phyloP scores from a whole-genome alignment of 2,329 filamentous ascomycete genomes.

The Paecilomyces variotii region DNA sequence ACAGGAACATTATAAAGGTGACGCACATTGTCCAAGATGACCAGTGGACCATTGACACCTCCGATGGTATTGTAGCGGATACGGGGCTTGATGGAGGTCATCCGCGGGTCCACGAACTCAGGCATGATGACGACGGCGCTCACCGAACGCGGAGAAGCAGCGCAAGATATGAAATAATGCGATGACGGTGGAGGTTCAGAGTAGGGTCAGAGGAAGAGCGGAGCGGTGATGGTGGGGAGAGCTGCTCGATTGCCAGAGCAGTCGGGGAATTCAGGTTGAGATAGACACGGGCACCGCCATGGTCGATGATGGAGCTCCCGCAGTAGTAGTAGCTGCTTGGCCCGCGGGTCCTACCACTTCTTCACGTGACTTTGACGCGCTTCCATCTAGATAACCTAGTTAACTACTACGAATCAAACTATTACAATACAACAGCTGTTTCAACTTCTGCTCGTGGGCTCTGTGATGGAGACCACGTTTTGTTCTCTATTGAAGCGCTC shows the following conservation, averaged over 20 bases:
- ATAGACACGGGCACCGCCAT: background rate
- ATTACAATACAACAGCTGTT: background rate
- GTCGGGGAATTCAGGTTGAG: background rate
- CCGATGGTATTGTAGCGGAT: constrained; percentile 97
- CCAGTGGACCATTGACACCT: constrained; percentile 94
- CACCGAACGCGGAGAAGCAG: constrained; percentile 8
- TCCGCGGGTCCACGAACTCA: constrained; percentile 37
- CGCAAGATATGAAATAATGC: constrained; percentile 7
- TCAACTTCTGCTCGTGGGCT: too few relatives aligned
- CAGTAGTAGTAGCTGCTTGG: background rate
- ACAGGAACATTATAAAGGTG: constrained; percentile 1
- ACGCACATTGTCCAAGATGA: constrained; percentile 91
- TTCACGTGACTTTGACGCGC: background rate
- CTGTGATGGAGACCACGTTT: too few relatives aligned
- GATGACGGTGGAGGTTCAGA: constrained; percentile 7
- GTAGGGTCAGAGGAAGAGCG: constrained; percentile 2
- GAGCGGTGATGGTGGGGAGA: constrained; percentile 3
- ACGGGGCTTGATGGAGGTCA: constrained; percentile 54
- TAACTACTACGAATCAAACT: background rate
- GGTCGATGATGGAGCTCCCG: background rate
- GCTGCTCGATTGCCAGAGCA: background rate
- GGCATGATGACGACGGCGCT: constrained; percentile 24
- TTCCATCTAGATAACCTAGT: background rate
- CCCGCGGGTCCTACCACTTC: background rate
- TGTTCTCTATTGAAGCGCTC: too few relatives aligned